Percentiles rank a stretch among this genome's conserved stretches.
Evolutionary conservation across 495 filamentous ascomycete species (phyloP).

Genomic region (Lepraria neglecta): DNA sequence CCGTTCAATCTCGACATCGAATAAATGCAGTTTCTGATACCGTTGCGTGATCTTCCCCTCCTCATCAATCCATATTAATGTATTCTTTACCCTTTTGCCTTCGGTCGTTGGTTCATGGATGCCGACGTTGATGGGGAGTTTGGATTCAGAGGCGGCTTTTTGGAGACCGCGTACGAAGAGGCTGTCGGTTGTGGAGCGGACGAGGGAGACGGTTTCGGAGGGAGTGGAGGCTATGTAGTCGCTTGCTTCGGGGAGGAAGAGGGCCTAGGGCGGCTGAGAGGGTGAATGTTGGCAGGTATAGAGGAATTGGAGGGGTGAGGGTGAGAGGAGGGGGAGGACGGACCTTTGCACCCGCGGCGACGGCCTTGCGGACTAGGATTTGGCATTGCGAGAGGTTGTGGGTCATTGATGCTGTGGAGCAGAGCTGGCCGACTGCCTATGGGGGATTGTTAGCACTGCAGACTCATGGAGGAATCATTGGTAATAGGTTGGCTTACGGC

Average conservation of each 20-base stretch:
- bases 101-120: conserved; percentile 70
- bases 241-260: conserved; percentile 88
- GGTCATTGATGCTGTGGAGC: conserved; percentile 70
- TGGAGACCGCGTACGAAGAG: conserved; percentile 70
- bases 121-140: conserved; percentile 76
- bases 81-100: conserved; percentile 54
- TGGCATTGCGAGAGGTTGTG: conserved; percentile 75
- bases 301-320: conserved; percentile 1
- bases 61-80: conserved; percentile 63
- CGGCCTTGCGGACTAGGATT: conserved; percentile 63
- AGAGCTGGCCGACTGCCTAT: conserved; percentile 82
- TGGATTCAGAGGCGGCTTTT: conserved; percentile 51
- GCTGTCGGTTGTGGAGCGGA: conserved; percentile 47
- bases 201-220: conserved; percentile 61
- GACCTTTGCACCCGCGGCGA: conserved; percentile 70
- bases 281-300: conserved; percentile 15
- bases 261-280: conserved; percentile 45
- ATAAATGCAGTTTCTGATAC: conserved; percentile 72
- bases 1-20: conserved; percentile 62
- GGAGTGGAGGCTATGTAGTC: conserved; percentile 74
- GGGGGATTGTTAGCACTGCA: conserved; percentile 4
- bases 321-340: neutral
- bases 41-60: conserved; percentile 53
- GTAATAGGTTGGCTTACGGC: neutral
- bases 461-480: neutral